Percentiles rank a stretch among this genome's conserved stretches.
These are phyloP conservation scores for Bisporella sp. DNA, from an alignment of 2,329 filamentous ascomycete species.

Conservation along the genomic window DNA sequence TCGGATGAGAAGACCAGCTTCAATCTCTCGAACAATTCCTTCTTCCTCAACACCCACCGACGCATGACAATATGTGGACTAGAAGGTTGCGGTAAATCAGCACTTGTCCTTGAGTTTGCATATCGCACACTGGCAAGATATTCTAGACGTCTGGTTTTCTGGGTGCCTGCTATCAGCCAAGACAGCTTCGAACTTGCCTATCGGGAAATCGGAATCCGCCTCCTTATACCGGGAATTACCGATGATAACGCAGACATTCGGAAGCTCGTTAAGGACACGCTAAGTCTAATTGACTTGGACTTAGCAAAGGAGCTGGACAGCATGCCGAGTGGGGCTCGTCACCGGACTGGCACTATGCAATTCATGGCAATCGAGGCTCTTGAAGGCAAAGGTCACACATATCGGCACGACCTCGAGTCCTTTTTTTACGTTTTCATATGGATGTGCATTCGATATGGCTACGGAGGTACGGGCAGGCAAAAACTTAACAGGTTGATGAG, in stretches of 20 bases:
- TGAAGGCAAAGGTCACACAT: conserved; percentile 13
- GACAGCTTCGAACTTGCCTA: no score
- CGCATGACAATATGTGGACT: no score
- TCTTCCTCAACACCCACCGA: no score
- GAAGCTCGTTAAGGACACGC: no score
- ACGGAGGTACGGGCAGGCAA: conserved; percentile 5
- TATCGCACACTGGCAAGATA: no score
- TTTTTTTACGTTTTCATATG: conserved; percentile 28
- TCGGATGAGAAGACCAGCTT: no score
- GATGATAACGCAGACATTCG: conserved; percentile 4
- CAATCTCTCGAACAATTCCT: no score
- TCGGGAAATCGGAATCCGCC: conserved; percentile 25
- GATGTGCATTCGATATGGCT: conserved; percentile 18
- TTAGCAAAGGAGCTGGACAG: conserved; percentile 13
- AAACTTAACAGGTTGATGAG: conserved; percentile 10
- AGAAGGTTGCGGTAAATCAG: no score
- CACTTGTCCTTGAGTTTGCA: no score
- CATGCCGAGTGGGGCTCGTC: conserved; percentile 10
- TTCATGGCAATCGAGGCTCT: conserved; percentile 13
- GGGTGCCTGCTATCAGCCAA: no score
- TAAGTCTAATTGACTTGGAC: no score
- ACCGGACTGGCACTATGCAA: conserved; percentile 12
- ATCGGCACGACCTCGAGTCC: conserved; percentile 28
- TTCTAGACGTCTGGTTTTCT: no score
- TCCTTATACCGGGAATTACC: conserved; percentile 13